Conservation (phyloP, 2,329 filamentous ascomycete genomes). For the Oidium heveae region DNA sequence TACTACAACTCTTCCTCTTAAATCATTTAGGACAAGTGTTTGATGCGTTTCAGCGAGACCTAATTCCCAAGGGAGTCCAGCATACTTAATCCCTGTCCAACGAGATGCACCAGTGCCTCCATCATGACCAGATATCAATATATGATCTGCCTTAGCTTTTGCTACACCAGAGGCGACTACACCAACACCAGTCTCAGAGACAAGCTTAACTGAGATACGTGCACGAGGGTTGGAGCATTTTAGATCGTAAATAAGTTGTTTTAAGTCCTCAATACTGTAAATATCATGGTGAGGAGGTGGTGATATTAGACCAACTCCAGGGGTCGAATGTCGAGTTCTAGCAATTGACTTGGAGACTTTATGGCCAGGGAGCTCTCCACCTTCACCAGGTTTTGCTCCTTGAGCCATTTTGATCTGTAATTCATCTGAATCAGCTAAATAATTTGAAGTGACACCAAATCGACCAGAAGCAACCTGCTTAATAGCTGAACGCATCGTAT, state of each 20-base stretch:
- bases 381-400: constrained; percentile 90
- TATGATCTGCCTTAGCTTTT: constrained; percentile 92
- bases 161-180: constrained; percentile 94
- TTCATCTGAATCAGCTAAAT: constrained; percentile 84
- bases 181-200: constrained; percentile 90
- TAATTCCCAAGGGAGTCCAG: constrained; percentile 86
- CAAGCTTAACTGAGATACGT: constrained; percentile 86
- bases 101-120: constrained; percentile 88
- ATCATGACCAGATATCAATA: constrained; percentile 88
- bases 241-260: constrained; percentile 91
- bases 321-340: constrained; percentile 82
- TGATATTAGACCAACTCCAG: constrained; percentile 86
- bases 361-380: constrained; percentile 88
- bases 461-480: constrained; percentile 93
- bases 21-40: constrained; percentile 82
- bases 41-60: constrained; percentile 95
- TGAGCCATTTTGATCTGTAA: constrained; percentile 99
- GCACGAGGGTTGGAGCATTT: constrained; percentile 89
- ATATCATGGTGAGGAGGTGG: constrained; percentile 95
- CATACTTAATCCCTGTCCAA: constrained; percentile 98
- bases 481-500: constrained; percentile 92
- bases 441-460: constrained; percentile 88
- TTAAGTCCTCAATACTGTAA: constrained; percentile 93
- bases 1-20: constrained; percentile 83
- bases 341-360: constrained; percentile 91